Base-by-base conservation (phyloP, 2,329 filamentous ascomycete species). In the Colletotrichum camelliae region DNA sequence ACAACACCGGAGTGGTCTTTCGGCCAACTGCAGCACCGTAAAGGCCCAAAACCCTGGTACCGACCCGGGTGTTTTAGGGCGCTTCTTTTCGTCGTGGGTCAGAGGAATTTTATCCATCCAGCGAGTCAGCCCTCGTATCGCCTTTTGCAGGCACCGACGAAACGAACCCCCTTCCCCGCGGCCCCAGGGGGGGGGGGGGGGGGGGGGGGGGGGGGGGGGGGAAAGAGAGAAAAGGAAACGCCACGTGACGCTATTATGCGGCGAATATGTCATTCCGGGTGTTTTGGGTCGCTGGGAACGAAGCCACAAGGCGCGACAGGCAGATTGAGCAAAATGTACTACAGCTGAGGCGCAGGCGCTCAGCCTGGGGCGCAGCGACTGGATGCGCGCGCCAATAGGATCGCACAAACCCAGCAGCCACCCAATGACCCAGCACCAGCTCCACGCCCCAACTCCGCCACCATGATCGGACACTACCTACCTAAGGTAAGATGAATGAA, bases 11-110 rank as follows among this genome's bases (percentile, higher is more conserved):
- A 18, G 18, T 61, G 7, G 27, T 33, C 37, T 7, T 48, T 48
- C 12, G 18, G 18, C 69, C 69, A 62, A 62, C 61, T 15, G 39
- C 58, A 37, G 58, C n/a, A 27, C 21, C 18, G 21, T n/a, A 74
- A 27, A 57, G 55, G 31, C 67, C 69, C 39, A 35, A 7, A 72
- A 37, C 60, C 72, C 31, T 58, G 24, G 24, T 27, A 70, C 55
- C 69, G 69, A 43, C 27, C 48, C 73, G 62, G 69, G 33, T 72
- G 55, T 61, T 72, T 72, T 21, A 72, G 73, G 55, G 55, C 73
- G 62, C 43, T 75, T 62, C 24, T 72, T 72, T 43, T 75, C 73
- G 73, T 72, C 62, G 69, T 75, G 62, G 62, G 72, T 72, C 62
- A 61, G 60, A 18, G 72, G 31, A 72, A 33, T 69, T 70, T n/a